Percentiles rank a stretch among this genome's conserved stretches.
Evolutionary conservation across 2,329 filamentous ascomycete genomes (phyloP).

Genomic region (Magnaporthiopsis incrustans): DNA sequence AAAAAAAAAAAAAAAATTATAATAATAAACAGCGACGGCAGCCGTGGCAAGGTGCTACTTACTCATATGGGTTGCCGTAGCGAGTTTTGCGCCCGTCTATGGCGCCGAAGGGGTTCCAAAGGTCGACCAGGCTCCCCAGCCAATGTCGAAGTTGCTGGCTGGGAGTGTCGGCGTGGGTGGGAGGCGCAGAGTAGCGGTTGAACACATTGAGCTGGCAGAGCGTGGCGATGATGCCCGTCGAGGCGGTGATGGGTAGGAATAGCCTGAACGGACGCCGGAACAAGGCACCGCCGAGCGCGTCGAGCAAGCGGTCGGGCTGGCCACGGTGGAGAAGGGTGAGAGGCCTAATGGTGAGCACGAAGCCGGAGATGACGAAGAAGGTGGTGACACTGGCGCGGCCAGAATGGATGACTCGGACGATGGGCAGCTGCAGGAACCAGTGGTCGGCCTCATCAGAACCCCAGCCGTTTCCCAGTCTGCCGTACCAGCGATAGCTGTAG

Average conservation of each 20-base stretch:
- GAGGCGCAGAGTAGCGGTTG: constrained; percentile 11
- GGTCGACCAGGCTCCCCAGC: constrained; percentile 15
- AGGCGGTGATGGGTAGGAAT: constrained; percentile 36
- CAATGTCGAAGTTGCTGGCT: constrained; percentile 22
- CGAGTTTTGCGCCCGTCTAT: not conserved
- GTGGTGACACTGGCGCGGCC: constrained; percentile 41
- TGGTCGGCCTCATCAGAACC: constrained; percentile 28
- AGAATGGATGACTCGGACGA: constrained; percentile 30
- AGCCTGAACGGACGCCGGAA: constrained; percentile 41
- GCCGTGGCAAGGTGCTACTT: not conserved
- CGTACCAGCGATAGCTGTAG: constrained; percentile 30
- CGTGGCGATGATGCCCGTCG: constrained; percentile 23
- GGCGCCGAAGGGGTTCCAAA: not conserved
- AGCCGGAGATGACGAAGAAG: constrained; percentile 44
- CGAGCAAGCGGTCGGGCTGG: constrained; percentile 27
- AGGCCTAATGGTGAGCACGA: constrained; percentile 36
- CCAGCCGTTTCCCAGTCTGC: constrained; percentile 22
- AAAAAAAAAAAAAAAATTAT: no score
- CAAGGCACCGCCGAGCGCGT: constrained; percentile 34
- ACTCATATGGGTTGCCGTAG: not conserved
- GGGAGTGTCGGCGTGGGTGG: constrained; percentile 17
- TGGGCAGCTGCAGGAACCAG: constrained; percentile 34
- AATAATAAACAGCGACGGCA: constrained; percentile 13
- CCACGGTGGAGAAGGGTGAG: constrained; percentile 31
- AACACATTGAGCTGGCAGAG: constrained; percentile 18